phyloP scores from a whole-genome alignment of 352 stramenopile species.

The Globisporangium splendens region DNA sequence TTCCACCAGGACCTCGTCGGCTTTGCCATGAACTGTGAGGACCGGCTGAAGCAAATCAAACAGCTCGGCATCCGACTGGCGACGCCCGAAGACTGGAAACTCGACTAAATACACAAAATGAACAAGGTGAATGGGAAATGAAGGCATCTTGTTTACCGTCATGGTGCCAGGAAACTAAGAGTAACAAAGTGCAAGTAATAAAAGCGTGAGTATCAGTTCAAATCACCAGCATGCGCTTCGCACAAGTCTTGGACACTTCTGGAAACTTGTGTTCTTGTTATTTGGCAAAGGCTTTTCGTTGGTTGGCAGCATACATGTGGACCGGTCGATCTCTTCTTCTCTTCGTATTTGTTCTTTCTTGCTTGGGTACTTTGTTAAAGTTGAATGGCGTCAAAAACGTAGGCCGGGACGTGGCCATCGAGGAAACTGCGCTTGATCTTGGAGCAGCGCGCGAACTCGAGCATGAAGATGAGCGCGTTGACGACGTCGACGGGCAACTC shows the following conservation, averaged over 20 bases:
- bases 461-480: slow-evolving; percentile 89
- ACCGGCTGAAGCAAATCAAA: slow-evolving; percentile 87
- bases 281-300: no score
- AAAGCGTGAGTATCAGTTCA: slow-evolving; percentile 27
- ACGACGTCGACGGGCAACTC: slow-evolving; percentile 79
- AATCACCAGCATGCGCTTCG: slow-evolving; percentile 46
- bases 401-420: slow-evolving; percentile 81
- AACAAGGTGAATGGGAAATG: neutral
- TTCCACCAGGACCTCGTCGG: slow-evolving; percentile 83
- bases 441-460: slow-evolving; percentile 79
- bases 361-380: slow-evolving; percentile 27
- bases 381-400: slow-evolving; percentile 88
- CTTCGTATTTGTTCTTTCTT: slow-evolving; percentile 4
- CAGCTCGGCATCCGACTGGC: slow-evolving; percentile 64
- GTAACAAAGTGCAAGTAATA: neutral
- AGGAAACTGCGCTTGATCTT: slow-evolving; percentile 83
- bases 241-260: no score
- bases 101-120: slow-evolving; percentile 11
- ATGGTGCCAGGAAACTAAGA: neutral
- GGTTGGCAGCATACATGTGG: no score
- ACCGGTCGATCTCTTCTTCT: neutral
- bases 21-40: slow-evolving; percentile 76
- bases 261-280: no score
- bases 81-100: slow-evolving; percentile 50
- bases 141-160: neutral